Percentiles rank a stretch among this genome's conserved stretches.
These are phyloP conservation scores for Rhododendron williamsianum DNA, from an alignment of 148 eudicot genomes.

Conservation along the genomic window DNA sequence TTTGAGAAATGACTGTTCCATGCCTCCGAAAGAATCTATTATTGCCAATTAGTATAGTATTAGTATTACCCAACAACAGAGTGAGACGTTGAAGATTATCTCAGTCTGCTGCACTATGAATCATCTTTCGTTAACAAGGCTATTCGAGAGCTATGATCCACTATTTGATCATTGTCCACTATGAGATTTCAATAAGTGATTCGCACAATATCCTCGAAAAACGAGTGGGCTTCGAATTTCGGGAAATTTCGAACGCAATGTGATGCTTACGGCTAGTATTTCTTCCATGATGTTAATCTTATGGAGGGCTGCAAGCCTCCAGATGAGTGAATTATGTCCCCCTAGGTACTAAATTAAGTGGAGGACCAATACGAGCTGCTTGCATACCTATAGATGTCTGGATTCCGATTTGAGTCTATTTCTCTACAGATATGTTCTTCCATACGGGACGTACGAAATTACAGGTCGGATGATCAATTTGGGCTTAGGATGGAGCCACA, in stretches of 20 bases:
- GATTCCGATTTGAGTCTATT: no score
- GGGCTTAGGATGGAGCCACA: no score
- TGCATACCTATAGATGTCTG: no score
- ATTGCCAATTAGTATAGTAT: background rate
- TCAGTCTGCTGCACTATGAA: background rate
- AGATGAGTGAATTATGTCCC: background rate
- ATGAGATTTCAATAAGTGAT: background rate
- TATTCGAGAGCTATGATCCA: background rate
- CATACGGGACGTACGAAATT: no score
- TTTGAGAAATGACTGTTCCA: background rate
- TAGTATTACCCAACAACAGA: background rate
- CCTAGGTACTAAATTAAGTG: no score
- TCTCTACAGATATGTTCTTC: no score
- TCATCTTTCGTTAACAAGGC: background rate
- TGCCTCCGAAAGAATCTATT: background rate
- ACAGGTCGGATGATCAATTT: no score
- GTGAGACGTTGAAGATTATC: background rate
- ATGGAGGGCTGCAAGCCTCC: background rate
- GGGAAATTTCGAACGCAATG: background rate
- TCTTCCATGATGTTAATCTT: background rate
- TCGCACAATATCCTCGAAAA: background rate
- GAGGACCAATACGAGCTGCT: background rate
- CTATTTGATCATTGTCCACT: background rate
- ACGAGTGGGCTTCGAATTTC: background rate
- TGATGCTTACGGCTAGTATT: background rate